A percentile compares a stretch with the other conserved stretches of the same genome.
phyloP scores from a whole-genome alignment of 169 alveolate genomes.

The Amoebophrya sp. region DNA sequence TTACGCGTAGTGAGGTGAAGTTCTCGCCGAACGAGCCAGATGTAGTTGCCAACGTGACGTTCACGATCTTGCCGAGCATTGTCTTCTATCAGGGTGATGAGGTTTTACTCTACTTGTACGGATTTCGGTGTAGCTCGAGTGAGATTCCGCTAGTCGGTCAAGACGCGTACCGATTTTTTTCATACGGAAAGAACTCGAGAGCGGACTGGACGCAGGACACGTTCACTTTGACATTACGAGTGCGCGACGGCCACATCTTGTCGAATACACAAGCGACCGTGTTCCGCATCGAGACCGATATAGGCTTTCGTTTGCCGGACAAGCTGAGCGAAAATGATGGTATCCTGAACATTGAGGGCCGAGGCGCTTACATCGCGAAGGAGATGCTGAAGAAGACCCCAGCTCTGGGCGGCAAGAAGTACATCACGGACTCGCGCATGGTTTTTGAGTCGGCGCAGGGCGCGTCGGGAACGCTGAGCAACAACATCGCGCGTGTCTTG shows the following conservation, averaged over 20 bases:
- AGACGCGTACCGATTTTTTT: neutral
- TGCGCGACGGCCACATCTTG: slow-evolving; percentile 1
- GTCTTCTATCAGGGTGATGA: slow-evolving; percentile 20
- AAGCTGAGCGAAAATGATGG: slow-evolving; percentile 34
- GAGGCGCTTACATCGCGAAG: slow-evolving; percentile 25
- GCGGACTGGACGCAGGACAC: slow-evolving; percentile 13
- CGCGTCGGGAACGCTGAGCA: neutral
- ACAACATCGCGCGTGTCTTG: neutral
- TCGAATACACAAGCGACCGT: neutral
- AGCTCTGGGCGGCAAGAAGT: slow-evolving; percentile 24
- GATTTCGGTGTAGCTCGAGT: slow-evolving; percentile 11
- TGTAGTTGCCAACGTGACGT: neutral
- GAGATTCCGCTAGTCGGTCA: neutral
- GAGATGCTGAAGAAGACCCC: slow-evolving; percentile 29
- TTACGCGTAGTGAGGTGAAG: neutral
- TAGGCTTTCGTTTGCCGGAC: slow-evolving; percentile 20
- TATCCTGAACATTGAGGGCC: slow-evolving; percentile 29
- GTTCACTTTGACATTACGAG: slow-evolving; percentile 6
- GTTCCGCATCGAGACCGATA: slow-evolving; percentile 16
- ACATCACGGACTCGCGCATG: slow-evolving; percentile 24
- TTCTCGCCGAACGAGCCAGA: slow-evolving; percentile 24
- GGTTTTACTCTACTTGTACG: slow-evolving; percentile 25
- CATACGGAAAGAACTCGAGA: neutral
- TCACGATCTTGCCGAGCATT: slow-evolving; percentile 8
- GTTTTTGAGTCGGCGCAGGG: slow-evolving; percentile 21